Conservation (phyloP, 106 monocot species). For the Dendrobium officinale region DNA sequence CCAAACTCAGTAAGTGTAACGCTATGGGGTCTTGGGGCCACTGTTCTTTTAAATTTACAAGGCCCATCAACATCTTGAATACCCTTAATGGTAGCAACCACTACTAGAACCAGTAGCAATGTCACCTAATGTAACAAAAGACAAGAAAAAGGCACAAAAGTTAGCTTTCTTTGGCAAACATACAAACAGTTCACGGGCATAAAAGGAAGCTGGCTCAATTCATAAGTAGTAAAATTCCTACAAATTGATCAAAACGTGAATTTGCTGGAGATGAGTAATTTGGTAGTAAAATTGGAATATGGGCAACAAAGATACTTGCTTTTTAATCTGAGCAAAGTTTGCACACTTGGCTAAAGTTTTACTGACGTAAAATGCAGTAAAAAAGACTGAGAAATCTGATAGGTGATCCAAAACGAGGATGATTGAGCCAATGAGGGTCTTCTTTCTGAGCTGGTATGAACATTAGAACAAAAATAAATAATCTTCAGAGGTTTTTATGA, state of each 20-base stretch:
- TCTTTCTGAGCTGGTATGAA: neutral
- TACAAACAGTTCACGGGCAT: neutral
- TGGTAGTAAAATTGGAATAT: neutral
- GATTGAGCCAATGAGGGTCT: neutral
- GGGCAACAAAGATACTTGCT: neutral
- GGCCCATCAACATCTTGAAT: constrained; percentile 10
- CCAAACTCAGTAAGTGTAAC: constrained; percentile 87
- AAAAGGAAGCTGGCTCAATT: neutral
- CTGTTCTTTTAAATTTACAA: constrained; percentile 15
- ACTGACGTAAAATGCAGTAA: neutral
- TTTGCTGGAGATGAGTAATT: neutral
- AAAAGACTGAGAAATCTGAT: neutral
- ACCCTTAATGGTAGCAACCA: neutral
- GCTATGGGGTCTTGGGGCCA: constrained; percentile 58
- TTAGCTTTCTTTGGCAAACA: neutral
- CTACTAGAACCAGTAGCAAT: constrained; percentile 12
- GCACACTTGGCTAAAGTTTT: neutral
- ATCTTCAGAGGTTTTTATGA: neutral
- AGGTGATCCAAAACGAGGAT: neutral
- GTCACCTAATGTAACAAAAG: constrained; percentile 18
- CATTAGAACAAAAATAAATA: neutral
- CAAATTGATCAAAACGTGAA: neutral
- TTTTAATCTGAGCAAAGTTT: neutral
- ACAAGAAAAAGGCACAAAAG: neutral
- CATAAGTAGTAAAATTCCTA: neutral